Evolutionary conservation across 257 asterid genomes (phyloP).

Genomic region (Anisodus acutangulus): DNA sequence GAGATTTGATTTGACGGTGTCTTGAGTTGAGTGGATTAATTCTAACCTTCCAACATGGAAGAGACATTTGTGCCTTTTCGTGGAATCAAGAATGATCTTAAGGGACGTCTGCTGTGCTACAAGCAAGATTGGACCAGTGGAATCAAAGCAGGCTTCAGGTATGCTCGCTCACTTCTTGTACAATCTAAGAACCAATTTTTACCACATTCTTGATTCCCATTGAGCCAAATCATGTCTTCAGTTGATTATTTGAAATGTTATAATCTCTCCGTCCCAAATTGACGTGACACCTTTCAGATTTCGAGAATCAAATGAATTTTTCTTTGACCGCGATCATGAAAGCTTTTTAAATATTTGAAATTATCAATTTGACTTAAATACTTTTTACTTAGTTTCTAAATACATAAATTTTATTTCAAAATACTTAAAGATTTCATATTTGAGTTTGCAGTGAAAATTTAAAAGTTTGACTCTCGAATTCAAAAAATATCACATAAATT

Average conservation of each 20-base stretch:
- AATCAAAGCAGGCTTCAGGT: constrained; percentile 79
- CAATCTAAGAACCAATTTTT: neutral
- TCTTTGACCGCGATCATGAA: too few relatives aligned
- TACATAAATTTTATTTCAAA: too few relatives aligned
- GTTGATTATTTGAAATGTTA: neutral
- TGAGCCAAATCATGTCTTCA: neutral
- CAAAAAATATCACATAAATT: too few relatives aligned
- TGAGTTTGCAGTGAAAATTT: too few relatives aligned
- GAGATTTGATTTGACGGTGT: neutral
- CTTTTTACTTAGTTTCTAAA: too few relatives aligned
- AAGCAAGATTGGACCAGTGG: constrained; percentile 91
- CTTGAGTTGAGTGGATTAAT: neutral
- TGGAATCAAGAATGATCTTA: constrained; percentile 77
- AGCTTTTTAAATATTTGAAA: too few relatives aligned
- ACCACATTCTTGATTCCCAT: neutral
- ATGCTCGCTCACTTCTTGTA: neutral
- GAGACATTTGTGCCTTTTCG: constrained; percentile 83
- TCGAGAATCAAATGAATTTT: too few relatives aligned
- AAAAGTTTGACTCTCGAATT: too few relatives aligned
- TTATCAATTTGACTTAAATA: too few relatives aligned
- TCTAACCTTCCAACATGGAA: constrained; percentile 52
- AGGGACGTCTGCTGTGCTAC: constrained; percentile 71
- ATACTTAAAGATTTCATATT: too few relatives aligned
- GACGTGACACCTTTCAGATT: too few relatives aligned
- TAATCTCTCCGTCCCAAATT: too few relatives aligned